phyloP scores from a whole-genome alignment of 805 yeast species.

The Debaryomyces hansenii region DNA sequence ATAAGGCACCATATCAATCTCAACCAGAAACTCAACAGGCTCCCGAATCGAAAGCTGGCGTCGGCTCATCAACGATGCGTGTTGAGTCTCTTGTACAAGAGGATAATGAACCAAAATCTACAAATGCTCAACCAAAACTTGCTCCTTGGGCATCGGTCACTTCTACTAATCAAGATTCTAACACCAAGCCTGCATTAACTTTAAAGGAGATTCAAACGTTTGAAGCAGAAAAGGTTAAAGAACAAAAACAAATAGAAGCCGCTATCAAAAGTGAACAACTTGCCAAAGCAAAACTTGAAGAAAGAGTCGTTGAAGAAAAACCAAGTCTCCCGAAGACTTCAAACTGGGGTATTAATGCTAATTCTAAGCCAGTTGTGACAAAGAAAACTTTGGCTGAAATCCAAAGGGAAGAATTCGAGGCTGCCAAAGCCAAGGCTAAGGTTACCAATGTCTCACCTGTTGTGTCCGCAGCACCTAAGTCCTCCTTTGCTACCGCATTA shows the following conservation, averaged over 20 bases:
- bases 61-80: not conserved
- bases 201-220: constrained; percentile 53
- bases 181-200: constrained; percentile 40
- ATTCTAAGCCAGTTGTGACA: constrained; percentile 26
- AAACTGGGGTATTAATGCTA: constrained; percentile 40
- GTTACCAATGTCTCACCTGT: constrained; percentile 7
- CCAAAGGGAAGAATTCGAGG: constrained; percentile 56
- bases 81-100: not conserved
- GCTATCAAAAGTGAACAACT: constrained; percentile 29
- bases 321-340: constrained; percentile 39
- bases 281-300: constrained; percentile 22
- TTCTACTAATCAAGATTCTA: not conserved
- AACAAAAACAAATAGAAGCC: constrained; percentile 38
- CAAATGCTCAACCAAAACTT: constrained; percentile 10
- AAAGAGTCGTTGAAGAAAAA: constrained; percentile 19
- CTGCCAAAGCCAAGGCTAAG: constrained; percentile 27
- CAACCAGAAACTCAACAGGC: not conserved
- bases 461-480: constrained; percentile 7
- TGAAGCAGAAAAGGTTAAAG: constrained; percentile 44
- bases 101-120: not conserved
- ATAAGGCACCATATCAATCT: not conserved
- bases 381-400: constrained; percentile 59
- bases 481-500: constrained; percentile 35
- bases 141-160: constrained; percentile 58
- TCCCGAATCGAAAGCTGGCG: not conserved